Evolutionary conservation across 2,329 filamentous ascomycete genomes (phyloP), one percentile per base, ranked within the genome.

Genomic region (Pseudogymnoascus sp.): DNA sequence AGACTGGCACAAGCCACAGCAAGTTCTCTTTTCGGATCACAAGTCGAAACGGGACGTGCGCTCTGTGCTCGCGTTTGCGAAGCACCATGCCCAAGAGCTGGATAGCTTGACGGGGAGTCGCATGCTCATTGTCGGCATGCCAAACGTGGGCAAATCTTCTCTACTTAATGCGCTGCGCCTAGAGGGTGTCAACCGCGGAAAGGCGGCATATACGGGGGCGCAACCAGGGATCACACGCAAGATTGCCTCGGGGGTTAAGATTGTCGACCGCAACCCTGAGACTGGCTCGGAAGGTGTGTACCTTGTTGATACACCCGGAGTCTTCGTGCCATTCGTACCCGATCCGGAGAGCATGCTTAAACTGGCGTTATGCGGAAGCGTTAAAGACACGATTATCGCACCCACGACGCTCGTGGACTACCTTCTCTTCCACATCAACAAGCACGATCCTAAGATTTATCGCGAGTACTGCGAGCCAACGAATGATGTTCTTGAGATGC

Each of bases 111-210:
- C 89, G 6, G 92, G 91, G n/a, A 81, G 90, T 66, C 83, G 91
- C 56, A 82, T 91, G 60, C 82, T 99, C 72, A 83, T 97, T 0
- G 92, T 97, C 12, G 94, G 94, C 60, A 96, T 99, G 92, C 94
- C 94, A 34, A 99, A 99, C 70, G 90, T 96, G 0, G 94, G 94
- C 34, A 99, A 99, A 74, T 95, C 90, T 52, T 91, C 92, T 1
- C 78, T 99, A n/a, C 82, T 99, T 39, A 99, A 99, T 72, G 82
- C 85, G 13, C 80, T 97, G 56, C 86, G 94, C 18, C 81, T 79
- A 38, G 77, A 80, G 15, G 90, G 90, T 38, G 80, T 89, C 65
- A 74, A 77, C 58, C 69, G 70, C 56, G 78, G 79, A 18, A 95
- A 92, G 71, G 92, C 85, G 1, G 89, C 92, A 35, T 79, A 77